phyloP scores from a whole-genome alignment of 352 stramenopile species.

The Phytophthora sp. region DNA sequence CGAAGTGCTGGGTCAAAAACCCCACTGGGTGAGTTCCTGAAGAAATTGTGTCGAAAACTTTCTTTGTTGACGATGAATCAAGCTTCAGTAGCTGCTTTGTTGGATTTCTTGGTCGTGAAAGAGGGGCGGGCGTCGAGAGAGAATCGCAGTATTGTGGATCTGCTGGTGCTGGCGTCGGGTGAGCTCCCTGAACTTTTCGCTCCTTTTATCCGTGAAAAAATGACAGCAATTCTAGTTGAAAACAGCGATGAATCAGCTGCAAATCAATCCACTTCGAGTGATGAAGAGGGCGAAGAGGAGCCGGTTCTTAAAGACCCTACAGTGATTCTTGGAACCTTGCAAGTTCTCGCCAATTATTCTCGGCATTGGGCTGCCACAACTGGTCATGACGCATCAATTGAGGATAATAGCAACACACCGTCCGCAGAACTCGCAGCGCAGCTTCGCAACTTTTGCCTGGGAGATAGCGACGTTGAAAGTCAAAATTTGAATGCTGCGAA shows the following conservation, averaged over 20 bases:
- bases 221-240: constrained; percentile 55
- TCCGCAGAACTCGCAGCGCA: constrained; percentile 46
- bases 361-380: constrained; percentile 44
- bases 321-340: constrained; percentile 57
- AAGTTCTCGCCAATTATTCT: constrained; percentile 63
- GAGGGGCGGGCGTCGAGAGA: constrained; percentile 38
- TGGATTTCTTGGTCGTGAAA: constrained; percentile 51
- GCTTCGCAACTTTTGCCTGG: constrained; percentile 60
- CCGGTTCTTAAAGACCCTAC: constrained; percentile 42
- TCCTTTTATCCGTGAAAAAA: constrained; percentile 55
- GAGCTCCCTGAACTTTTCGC: constrained; percentile 58
- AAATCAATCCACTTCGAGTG: constrained; percentile 23
- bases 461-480: constrained; percentile 30
- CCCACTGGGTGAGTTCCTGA: constrained; percentile 75
- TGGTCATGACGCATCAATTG: constrained; percentile 24
- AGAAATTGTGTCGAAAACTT: constrained; percentile 84
- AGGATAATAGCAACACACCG: constrained; percentile 30
- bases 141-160: constrained; percentile 60
- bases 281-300: constrained; percentile 47
- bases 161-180: constrained; percentile 60
- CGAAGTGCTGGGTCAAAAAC: constrained; percentile 84
- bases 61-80: constrained; percentile 75
- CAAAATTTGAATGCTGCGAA: constrained; percentile 36
- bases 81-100: constrained; percentile 36
- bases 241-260: constrained; percentile 5